Percentiles rank a stretch among this genome's conserved stretches.
These are phyloP conservation scores for Ustilago cynodontis DNA, from an alignment of 1,284 basidiomycete species.

Conservation along the genomic window DNA sequence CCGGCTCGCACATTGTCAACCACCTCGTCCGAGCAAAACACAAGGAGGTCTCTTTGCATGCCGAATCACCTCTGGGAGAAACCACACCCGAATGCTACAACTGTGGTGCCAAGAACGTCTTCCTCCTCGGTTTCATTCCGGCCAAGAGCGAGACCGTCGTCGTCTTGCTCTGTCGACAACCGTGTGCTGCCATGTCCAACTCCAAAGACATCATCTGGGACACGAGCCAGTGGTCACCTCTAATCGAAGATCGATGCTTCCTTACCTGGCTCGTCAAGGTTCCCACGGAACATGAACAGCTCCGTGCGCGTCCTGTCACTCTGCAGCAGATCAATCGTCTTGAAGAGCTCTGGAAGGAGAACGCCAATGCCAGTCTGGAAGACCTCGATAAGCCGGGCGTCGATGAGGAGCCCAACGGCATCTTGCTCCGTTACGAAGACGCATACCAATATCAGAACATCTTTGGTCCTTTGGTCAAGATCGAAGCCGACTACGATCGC, in stretches of 20 bases:
- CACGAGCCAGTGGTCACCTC: conserved; percentile 94
- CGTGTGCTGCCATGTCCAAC: conserved; percentile 87
- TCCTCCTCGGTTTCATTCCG: conserved; percentile 98
- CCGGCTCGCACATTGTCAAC: conserved; percentile 94
- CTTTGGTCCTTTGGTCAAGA: conserved; percentile 97
- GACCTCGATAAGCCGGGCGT: conserved; percentile 90
- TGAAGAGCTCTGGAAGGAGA: conserved; percentile 98
- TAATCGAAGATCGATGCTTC: conserved; percentile 98
- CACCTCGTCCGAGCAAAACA: conserved; percentile 99
- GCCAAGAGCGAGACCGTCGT: conserved; percentile 99
- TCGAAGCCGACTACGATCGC: conserved; percentile 99
- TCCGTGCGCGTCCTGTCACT: conserved; percentile 93
- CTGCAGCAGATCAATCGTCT: conserved; percentile 96
- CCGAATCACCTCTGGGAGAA: conserved; percentile 93
- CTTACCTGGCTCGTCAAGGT: conserved; percentile 98
- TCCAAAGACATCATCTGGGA: conserved; percentile 99
- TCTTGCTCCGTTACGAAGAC: conserved; percentile 89
- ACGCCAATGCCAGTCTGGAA: conserved; percentile 91
- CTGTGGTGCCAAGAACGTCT: conserved; percentile 99
- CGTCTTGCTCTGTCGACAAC: conserved; percentile 98
- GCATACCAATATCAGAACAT: conserved; percentile 99
- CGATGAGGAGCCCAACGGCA: conserved; percentile 83
- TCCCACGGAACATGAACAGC: conserved; percentile 92
- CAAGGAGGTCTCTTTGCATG: conserved; percentile 96
- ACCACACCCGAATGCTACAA: conserved; percentile 96